A percentile compares a stretch with the other conserved stretches of the same genome.
phyloP scores from a whole-genome alignment of 2,329 filamentous ascomycete genomes.

The Alternaria sp. region DNA sequence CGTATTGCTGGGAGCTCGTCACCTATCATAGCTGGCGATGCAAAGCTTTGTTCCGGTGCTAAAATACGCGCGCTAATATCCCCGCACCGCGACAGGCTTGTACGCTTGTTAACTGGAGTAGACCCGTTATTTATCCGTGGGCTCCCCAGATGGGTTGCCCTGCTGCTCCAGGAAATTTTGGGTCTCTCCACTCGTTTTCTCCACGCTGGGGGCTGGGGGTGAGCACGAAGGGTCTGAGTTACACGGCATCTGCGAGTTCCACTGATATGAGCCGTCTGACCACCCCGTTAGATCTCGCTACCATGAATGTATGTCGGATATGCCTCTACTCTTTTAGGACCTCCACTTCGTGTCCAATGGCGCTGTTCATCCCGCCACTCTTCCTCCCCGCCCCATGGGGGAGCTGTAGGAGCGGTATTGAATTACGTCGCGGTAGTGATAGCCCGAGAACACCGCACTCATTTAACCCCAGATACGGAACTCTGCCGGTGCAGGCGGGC shows the following conservation, averaged over 20 bases:
- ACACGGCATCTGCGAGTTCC: background rate
- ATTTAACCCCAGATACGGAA: background rate
- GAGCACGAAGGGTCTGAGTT: background rate
- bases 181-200: background rate
- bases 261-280: background rate
- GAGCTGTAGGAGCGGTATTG: background rate
- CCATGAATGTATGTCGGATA: background rate
- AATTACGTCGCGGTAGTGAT: slow-evolving; percentile 8
- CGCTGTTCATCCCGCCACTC: background rate
- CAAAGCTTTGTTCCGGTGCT: slow-evolving; percentile 22
- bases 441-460: slow-evolving; percentile 11
- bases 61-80: slow-evolving; percentile 8
- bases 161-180: background rate
- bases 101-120: slow-evolving; percentile 3
- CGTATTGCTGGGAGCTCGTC: slow-evolving; percentile 3
- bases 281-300: background rate
- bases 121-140: slow-evolving; percentile 1
- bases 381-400: background rate
- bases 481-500: slow-evolving; percentile 6
- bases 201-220: background rate
- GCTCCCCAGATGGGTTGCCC: background rate
- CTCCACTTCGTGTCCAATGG: background rate
- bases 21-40: slow-evolving; percentile 22
- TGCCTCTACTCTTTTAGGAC: background rate
- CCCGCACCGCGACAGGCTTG: slow-evolving; percentile 18